phyloP scores from a whole-genome alignment of 169 alveolate genomes.

The Plasmodium fragile region DNA sequence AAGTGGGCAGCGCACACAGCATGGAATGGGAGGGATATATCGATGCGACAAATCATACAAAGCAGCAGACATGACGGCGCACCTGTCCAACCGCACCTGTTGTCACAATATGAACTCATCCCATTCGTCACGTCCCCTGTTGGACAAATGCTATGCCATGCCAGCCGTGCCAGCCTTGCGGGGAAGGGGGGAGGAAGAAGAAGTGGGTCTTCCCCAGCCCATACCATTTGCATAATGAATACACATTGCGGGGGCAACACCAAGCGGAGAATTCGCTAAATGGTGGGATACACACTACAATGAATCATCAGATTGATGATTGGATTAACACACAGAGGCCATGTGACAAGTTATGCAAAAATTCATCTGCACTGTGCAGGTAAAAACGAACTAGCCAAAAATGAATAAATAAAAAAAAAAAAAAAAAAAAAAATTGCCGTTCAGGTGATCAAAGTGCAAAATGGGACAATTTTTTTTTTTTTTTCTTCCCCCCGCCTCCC shows the following conservation, averaged over 20 bases:
- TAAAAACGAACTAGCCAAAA: neutral
- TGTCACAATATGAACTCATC: neutral
- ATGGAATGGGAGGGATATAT: neutral
- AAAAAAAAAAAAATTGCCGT: neutral
- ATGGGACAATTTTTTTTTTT: conserved; percentile 4
- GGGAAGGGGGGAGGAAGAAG: neutral
- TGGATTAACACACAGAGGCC: too few species aligned
- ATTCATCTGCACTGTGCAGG: neutral
- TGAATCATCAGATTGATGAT: neutral
- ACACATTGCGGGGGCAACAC: neutral
- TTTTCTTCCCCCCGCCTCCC: neutral
- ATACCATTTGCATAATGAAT: neutral
- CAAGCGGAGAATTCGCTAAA: neutral
- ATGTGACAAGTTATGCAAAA: neutral
- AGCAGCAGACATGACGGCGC: neutral
- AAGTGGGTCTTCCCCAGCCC: neutral
- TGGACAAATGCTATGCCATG: neutral
- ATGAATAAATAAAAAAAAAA: neutral
- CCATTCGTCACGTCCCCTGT: neutral
- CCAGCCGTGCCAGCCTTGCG: neutral
- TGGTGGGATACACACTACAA: neutral
- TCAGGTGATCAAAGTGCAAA: conserved; percentile 4
- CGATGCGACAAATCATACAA: neutral
- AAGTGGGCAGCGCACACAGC: neutral
- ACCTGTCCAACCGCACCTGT: neutral